phyloP scores from a whole-genome alignment of 305 asterid species.

The Fraxinus baroniana region DNA sequence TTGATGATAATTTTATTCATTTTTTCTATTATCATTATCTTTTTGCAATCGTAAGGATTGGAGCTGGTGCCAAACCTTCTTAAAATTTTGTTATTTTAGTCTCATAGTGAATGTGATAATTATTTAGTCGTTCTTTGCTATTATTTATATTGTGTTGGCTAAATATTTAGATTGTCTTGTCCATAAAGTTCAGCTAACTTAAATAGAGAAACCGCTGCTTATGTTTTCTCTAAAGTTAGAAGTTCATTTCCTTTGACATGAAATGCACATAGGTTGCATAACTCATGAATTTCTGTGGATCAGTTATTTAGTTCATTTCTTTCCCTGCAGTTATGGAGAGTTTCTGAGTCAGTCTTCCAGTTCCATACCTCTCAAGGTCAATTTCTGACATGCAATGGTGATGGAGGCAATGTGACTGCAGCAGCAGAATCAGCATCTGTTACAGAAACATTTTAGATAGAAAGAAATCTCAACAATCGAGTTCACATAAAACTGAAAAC shows the following conservation, averaged over 20 bases:
- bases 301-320: conserved; percentile 12
- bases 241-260: not conserved
- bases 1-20: not conserved
- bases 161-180: not conserved
- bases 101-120: not conserved
- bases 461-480: conserved; percentile 46
- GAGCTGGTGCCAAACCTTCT: conserved; percentile 4
- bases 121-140: not conserved
- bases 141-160: not conserved
- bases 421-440: conserved; percentile 46
- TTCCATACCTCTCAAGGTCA: conserved; percentile 62
- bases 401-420: conserved; percentile 50
- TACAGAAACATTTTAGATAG: conserved; percentile 64
- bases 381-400: conserved; percentile 54
- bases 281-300: conserved; percentile 7
- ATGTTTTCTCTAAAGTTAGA: not conserved
- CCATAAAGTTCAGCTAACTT: not conserved
- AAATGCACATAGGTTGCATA: not conserved
- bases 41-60: not conserved
- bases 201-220: not conserved
- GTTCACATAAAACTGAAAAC: conserved; percentile 59
- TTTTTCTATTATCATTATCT: not conserved
- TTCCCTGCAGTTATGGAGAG: conserved; percentile 65
- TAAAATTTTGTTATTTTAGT: not conserved
- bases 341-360: conserved; percentile 66